Evolutionary conservation across 2,329 filamentous ascomycete genomes (phyloP).

Genomic region (Beauveria caledonica): DNA sequence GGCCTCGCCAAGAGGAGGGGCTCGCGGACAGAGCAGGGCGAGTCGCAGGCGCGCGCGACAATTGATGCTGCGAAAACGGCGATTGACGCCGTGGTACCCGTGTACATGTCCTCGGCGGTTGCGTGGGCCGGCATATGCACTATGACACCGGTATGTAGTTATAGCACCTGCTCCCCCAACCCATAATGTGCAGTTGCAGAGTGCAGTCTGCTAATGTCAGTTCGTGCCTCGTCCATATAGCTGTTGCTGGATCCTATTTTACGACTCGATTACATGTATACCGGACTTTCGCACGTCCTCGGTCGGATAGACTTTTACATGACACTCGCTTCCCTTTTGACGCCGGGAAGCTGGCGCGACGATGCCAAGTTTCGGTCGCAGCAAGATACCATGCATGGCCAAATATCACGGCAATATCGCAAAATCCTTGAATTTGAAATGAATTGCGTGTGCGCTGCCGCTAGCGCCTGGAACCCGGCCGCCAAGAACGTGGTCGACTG

Average conservation of each 20-base stretch:
- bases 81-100: conserved; percentile 19
- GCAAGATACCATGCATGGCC: conserved; percentile 17
- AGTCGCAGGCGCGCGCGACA: conserved; percentile 21
- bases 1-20: conserved; percentile 23
- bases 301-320: conserved; percentile 28
- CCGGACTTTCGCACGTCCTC: conserved; percentile 24
- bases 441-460: conserved; percentile 31
- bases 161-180: not conserved
- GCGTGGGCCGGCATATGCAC: conserved; percentile 30
- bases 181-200: not conserved
- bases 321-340: conserved; percentile 21
- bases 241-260: conserved; percentile 29
- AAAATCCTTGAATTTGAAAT: conserved; percentile 30
- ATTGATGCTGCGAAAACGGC: conserved; percentile 21
- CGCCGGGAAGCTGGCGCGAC: conserved; percentile 17
- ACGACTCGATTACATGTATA: conserved; percentile 21
- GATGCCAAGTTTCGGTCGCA: conserved; percentile 17
- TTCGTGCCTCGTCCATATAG: conserved; percentile 13
- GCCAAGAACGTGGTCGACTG: conserved; percentile 30
- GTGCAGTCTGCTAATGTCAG: not conserved
- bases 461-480: conserved; percentile 28
- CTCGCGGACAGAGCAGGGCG: conserved; percentile 18
- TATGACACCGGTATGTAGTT: conserved; percentile 28
- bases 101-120: conserved; percentile 22
- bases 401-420: conserved; percentile 22